A percentile compares a stretch with the other conserved stretches of the same genome.
These are phyloP conservation scores for Botrytis cinerea DNA, from an alignment of 2,329 filamentous ascomycete species.

Conservation along the genomic window DNA sequence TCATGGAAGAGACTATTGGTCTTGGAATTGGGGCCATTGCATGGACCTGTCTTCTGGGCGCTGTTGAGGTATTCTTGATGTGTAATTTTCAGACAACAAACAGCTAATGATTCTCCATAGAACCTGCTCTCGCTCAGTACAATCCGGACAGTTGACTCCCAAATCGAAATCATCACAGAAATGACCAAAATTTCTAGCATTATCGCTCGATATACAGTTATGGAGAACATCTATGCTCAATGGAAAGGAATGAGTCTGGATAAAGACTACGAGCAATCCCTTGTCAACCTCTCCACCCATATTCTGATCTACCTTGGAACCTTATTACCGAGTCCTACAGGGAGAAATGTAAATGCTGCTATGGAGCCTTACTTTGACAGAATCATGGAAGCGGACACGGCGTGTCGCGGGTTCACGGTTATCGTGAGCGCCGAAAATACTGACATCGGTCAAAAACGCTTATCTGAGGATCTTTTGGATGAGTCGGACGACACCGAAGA, in stretches of 20 bases:
- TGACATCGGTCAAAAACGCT: neutral
- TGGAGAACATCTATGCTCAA: conserved; percentile 29
- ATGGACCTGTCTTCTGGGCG: conserved; percentile 20
- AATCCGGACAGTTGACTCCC: neutral
- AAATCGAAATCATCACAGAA: neutral
- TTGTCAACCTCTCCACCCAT: conserved; percentile 23
- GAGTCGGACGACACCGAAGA: conserved; percentile 15
- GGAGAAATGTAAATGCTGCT: no score
- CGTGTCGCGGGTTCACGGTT: conserved; percentile 4
- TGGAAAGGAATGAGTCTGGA: conserved; percentile 26
- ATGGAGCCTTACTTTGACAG: neutral
- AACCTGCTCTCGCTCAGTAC: neutral
- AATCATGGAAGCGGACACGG: neutral
- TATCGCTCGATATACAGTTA: conserved; percentile 28
- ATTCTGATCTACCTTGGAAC: conserved; percentile 19
- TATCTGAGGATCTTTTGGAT: conserved; percentile 6
- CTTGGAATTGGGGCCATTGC: conserved; percentile 21
- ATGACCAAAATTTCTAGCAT: conserved; percentile 22
- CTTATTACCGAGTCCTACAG: neutral
- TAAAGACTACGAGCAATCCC: conserved; percentile 12
- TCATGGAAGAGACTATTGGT: conserved; percentile 22
- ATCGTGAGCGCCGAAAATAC: neutral
- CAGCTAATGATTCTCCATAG: neutral
- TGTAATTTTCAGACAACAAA: neutral
- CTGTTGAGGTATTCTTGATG: neutral